Conservation (phyloP, 139 green algal genomes). For the Tetradesmus lagerheimii region DNA sequence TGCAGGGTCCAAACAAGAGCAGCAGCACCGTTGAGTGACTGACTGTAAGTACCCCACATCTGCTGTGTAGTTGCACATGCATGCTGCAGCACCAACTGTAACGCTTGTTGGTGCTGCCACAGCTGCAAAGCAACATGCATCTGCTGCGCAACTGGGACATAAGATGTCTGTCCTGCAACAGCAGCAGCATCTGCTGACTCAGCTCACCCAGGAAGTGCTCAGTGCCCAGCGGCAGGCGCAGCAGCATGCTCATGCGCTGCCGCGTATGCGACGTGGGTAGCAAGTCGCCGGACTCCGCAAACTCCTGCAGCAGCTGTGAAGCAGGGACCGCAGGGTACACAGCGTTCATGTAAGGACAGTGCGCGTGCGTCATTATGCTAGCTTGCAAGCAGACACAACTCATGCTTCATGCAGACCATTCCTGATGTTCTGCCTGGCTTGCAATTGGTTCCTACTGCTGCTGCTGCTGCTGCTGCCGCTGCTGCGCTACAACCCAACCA, state of each 20-base stretch:
- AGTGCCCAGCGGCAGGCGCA: constrained; percentile 37
- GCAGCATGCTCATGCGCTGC: constrained; percentile 42
- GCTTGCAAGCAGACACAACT: neutral
- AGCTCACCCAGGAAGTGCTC: constrained; percentile 36
- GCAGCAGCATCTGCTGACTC: neutral
- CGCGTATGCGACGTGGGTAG: neutral
- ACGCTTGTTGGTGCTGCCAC: neutral
- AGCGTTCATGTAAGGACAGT: no score
- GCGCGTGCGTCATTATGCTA: no score
- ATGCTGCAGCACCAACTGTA: neutral
- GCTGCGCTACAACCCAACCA: no score
- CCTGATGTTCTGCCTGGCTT: neutral
- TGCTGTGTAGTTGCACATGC: neutral
- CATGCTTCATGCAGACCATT: neutral
- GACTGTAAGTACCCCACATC: no score
- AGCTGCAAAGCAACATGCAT: neutral
- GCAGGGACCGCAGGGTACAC: no score
- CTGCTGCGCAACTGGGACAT: neutral
- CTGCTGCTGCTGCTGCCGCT: no score
- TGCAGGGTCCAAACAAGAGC: constrained; percentile 13
- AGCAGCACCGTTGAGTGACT: neutral
- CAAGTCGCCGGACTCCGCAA: neutral
- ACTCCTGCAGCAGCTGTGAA: constrained; percentile 40
- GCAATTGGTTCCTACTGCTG: no score
- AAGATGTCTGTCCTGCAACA: neutral